These are phyloP conservation scores for Xanthoconium purpureum DNA, from an alignment of 768 basidiomycete genomes.

Conservation along the genomic window DNA sequence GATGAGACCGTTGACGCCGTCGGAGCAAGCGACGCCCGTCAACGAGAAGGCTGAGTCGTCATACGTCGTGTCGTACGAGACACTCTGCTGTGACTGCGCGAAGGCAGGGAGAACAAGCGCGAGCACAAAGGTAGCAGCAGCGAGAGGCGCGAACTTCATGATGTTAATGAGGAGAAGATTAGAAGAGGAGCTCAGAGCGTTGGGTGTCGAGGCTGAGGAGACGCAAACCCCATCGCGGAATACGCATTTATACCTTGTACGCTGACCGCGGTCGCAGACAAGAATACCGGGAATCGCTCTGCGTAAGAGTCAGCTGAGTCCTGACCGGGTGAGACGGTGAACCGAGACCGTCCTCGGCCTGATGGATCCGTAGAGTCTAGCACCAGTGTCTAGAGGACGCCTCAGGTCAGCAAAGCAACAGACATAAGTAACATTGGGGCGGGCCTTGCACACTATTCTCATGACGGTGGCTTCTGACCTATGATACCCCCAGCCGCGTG, in stretches of 20 bases:
- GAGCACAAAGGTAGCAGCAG: slow-evolving; percentile 8
- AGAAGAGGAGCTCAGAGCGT: background rate
- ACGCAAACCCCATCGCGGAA: background rate
- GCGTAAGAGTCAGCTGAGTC: background rate
- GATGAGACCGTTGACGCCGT: slow-evolving; percentile 32
- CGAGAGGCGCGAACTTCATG: slow-evolving; percentile 27
- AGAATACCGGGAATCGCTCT: background rate
- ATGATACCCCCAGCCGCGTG: no score
- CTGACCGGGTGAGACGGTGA: no score
- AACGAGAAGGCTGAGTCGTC: slow-evolving; percentile 23
- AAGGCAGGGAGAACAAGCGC: slow-evolving; percentile 17
- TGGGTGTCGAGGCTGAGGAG: background rate
- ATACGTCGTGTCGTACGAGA: slow-evolving; percentile 34
- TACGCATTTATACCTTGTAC: slow-evolving; percentile 14
- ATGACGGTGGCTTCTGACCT: no score
- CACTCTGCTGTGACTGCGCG: slow-evolving; percentile 6
- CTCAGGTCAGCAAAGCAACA: no score
- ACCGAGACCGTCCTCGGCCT: no score
- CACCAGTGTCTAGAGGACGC: no score
- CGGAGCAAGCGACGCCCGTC: slow-evolving; percentile 29
- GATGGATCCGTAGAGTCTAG: no score
- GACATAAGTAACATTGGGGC: no score
- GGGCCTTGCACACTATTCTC: no score
- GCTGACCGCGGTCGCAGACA: background rate
- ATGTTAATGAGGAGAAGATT: background rate